These are phyloP conservation scores for Trametes sp. DNA, from an alignment of 1,284 basidiomycete species.

Conservation along the genomic window DNA sequence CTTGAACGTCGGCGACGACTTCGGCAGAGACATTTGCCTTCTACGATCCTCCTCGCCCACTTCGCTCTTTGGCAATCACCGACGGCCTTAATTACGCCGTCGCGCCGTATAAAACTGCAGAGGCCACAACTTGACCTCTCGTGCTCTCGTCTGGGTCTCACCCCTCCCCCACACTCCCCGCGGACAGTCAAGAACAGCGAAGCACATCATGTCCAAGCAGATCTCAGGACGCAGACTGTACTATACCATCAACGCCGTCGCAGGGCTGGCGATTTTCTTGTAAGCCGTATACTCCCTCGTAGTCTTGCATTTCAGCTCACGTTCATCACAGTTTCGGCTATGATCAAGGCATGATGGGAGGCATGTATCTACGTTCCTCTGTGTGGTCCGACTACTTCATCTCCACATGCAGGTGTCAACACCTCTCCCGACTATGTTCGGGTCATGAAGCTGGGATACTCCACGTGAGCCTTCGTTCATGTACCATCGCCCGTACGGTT, in stretches of 20 bases:
- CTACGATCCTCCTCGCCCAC: slow-evolving; percentile 12
- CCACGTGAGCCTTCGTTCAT: slow-evolving; percentile 38
- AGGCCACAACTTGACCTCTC: neutral
- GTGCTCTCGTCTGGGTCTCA: slow-evolving; percentile 9
- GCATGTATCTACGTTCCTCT: slow-evolving; percentile 5
- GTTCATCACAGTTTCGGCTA: slow-evolving; percentile 52
- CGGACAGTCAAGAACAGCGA: slow-evolving; percentile 4
- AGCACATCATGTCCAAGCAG: slow-evolving; percentile 32
- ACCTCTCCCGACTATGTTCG: slow-evolving; percentile 56
- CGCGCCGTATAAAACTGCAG: slow-evolving; percentile 4
- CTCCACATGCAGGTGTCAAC: slow-evolving; percentile 46
- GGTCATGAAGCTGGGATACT: slow-evolving; percentile 52
- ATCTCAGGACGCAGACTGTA: slow-evolving; percentile 40
- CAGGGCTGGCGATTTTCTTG: slow-evolving; percentile 58
- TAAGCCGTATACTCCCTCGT: slow-evolving; percentile 35
- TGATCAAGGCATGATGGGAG: slow-evolving; percentile 66
- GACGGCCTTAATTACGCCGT: slow-evolving; percentile 5
- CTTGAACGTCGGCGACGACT: slow-evolving; percentile 25
- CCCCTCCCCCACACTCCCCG: slow-evolving; percentile 1
- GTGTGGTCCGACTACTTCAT: neutral
- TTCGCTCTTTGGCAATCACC: slow-evolving; percentile 15
- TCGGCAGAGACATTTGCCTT: slow-evolving; percentile 22
- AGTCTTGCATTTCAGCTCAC: neutral
- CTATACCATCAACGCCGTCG: slow-evolving; percentile 47
- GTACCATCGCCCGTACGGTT: neutral